Percentiles rank a stretch among this genome's conserved stretches.
These are phyloP conservation scores for Ganoderma sinense DNA, from an alignment of 1,284 basidiomycete genomes.

Conservation along the genomic window DNA sequence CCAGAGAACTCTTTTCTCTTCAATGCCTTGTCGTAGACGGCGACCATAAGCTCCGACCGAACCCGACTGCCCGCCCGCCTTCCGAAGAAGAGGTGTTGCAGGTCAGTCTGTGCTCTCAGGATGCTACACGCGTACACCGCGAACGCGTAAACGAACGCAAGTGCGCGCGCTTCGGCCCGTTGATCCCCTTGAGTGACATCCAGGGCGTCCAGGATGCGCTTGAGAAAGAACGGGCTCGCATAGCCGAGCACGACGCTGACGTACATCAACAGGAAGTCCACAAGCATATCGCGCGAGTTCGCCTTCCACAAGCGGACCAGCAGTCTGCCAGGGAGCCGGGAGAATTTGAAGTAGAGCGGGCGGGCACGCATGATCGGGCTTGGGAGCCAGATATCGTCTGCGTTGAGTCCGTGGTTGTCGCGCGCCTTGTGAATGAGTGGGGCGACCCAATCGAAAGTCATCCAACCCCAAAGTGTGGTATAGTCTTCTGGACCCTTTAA, in stretches of 20 bases:
- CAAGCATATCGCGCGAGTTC: conserved; percentile 75
- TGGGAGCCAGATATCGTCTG: conserved; percentile 75
- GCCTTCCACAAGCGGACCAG: conserved; percentile 69
- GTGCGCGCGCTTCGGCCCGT: conserved; percentile 54
- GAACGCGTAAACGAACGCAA: conserved; percentile 77
- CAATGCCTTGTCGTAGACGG: conserved; percentile 91
- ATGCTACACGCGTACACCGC: conserved; percentile 68
- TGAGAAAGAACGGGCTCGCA: conserved; percentile 71
- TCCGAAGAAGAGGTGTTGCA: conserved; percentile 82
- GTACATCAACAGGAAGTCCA: conserved; percentile 74
- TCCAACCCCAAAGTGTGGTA: conserved; percentile 77
- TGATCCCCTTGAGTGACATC: conserved; percentile 23
- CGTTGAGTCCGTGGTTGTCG: conserved; percentile 64
- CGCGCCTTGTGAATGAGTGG: conserved; percentile 74
- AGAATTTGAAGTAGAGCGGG: conserved; percentile 71
- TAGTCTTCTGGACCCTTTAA: conserved; percentile 76
- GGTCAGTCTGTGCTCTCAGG: conserved; percentile 72
- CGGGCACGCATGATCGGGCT: conserved; percentile 74
- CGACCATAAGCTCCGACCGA: conserved; percentile 77
- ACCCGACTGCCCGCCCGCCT: conserved; percentile 75
- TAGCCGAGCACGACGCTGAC: conserved; percentile 76
- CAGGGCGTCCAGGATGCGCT: conserved; percentile 61
- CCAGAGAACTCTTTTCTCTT: conserved; percentile 88
- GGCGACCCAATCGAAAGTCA: conserved; percentile 82
- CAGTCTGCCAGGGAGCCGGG: conserved; percentile 55